A percentile compares a stretch with the other conserved stretches of the same genome.
Conservation (phyloP, 495 filamentous ascomycete species). For the Lophiotrema nucula region DNA sequence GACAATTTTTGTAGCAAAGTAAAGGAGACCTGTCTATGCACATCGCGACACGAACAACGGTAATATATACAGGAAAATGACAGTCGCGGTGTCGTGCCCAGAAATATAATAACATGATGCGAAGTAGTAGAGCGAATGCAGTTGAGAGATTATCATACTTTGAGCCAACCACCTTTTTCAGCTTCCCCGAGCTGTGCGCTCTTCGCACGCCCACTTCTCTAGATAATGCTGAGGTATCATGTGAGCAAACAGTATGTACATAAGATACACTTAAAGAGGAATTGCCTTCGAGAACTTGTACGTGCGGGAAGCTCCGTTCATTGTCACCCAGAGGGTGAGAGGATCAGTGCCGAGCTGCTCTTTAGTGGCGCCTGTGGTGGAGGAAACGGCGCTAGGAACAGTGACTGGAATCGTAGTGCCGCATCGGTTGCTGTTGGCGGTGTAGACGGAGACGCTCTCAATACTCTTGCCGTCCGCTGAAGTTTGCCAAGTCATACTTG, state of each 20-base stretch:
- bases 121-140: too few species aligned
- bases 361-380: slow-evolving; percentile 46
- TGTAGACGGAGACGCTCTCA: slow-evolving; percentile 50
- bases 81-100: too few species aligned
- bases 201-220: too few species aligned
- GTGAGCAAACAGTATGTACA: neutral
- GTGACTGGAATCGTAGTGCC: slow-evolving; percentile 56
- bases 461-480: slow-evolving; percentile 45
- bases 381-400: slow-evolving; percentile 46
- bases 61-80: too few species aligned
- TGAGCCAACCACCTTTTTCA: too few species aligned
- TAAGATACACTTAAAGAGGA: slow-evolving; percentile 37
- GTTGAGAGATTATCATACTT: too few species aligned
- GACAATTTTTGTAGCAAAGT: too few species aligned
- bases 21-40: too few species aligned
- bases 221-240: neutral
- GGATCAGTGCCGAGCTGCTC: slow-evolving; percentile 61
- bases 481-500: slow-evolving; percentile 50
- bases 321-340: slow-evolving; percentile 57
- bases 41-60: too few species aligned
- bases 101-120: too few species aligned
- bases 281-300: slow-evolving; percentile 53
- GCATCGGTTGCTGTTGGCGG: slow-evolving; percentile 54
- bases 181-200: too few species aligned
- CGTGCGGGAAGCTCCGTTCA: slow-evolving; percentile 53